Base-by-base conservation (phyloP, 78 protist species). In the Creolimax fragrantissima region DNA sequence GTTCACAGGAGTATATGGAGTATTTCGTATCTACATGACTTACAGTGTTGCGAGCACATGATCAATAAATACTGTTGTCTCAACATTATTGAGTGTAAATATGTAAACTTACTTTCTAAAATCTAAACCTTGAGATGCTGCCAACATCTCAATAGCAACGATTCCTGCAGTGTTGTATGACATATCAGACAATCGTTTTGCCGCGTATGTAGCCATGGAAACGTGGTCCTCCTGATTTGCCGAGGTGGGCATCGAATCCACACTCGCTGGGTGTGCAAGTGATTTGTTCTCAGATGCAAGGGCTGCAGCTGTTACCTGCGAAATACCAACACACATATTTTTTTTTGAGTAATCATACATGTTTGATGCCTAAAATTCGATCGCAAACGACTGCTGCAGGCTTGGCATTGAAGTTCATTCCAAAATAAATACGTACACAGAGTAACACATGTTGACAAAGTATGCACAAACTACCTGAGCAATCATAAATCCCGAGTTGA, bases 181-280 rank as follows among this genome's bases (percentile, higher is more conserved):
- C 88, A 84, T 84, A 24, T 84, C 88, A 0, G 11, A 32, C 45
- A 84, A 24, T 24, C 88, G 88, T 37, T 32, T 37, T 11, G 85
- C 88, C 24, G 88, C 88, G 45, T 42, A 24, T 24, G 88, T 84
- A n/a, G 88, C 88, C 88, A 84, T 84, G 88, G 85, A 42, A 37
- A 84, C 88, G 88, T 84, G 88, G 24, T 84, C 88, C 24, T 84
- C 88, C 45, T 84, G 88, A 84, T 84, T 84, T 17, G 88, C 88
- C 24, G 88, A 84, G 11, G 88, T 84, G 41, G 88, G 88, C 35
- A 84, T 17, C 11, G 85, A 42, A 24, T 84, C 88, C 45, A 84
- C 88, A n/a, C 47, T n/a, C 85, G 88, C 88, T 84, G 88, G 88
- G 45, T 84, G 88, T 84, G 88, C 88, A 2, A 84, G 45, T n/a